phyloP scores from a whole-genome alignment of 441 rosid species.

The Cnidoscolus chayamansa region DNA sequence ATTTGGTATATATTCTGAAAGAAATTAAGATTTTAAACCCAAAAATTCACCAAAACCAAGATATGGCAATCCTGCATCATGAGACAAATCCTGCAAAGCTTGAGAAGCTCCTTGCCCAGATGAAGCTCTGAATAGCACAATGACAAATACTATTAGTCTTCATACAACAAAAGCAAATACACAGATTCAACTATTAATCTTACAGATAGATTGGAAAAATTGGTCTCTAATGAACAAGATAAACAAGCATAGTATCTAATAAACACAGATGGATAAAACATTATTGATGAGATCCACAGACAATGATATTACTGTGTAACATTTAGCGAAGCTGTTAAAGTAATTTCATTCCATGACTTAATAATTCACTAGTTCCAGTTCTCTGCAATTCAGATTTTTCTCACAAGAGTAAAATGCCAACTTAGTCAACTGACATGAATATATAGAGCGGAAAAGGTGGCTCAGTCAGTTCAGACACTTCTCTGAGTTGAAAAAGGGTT shows the following conservation, averaged over 20 bases:
- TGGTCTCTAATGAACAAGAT: neutral
- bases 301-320: neutral
- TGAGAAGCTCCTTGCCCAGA: constrained; percentile 78
- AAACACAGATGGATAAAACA: neutral
- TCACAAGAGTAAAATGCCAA: neutral
- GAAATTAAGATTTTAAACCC: constrained; percentile 11
- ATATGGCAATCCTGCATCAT: constrained; percentile 63
- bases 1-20: neutral
- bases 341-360: neutral
- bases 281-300: neutral
- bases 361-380: neutral
- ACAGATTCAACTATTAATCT: neutral
- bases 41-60: constrained; percentile 52
- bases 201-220: neutral
- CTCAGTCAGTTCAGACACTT: neutral
- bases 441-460: neutral
- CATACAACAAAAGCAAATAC: constrained; percentile 10
- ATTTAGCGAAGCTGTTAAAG: neutral
- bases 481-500: neutral
- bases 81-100: constrained; percentile 76
- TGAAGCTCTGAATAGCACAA: constrained; percentile 63
- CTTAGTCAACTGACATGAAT: neutral
- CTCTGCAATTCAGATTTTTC: neutral
- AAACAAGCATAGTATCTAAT: neutral
- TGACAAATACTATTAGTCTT: constrained; percentile 23